phyloP scores from a whole-genome alignment of 768 basidiomycete genomes.

The Leccinum barrowsii region DNA sequence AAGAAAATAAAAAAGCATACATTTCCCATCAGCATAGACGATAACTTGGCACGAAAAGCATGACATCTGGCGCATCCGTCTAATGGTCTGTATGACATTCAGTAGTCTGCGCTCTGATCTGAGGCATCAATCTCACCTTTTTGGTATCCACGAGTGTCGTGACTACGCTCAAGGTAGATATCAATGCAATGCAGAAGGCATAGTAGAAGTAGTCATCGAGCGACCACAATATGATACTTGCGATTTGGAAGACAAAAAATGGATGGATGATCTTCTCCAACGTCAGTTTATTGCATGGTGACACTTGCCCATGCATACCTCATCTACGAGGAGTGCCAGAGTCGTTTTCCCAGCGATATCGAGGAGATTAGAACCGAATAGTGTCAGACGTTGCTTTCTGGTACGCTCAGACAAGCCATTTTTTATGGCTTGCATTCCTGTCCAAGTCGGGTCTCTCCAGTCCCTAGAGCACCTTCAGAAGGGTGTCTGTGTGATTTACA shows the following conservation, averaged over 20 bases:
- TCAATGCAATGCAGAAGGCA: constrained; percentile 93
- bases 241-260: constrained; percentile 98
- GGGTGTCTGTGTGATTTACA: neutral
- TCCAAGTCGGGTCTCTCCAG: constrained; percentile 85
- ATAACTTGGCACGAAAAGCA: constrained; percentile 76
- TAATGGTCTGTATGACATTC: constrained; percentile 61
- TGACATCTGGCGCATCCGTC: constrained; percentile 95
- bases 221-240: constrained; percentile 91
- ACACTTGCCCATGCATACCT: constrained; percentile 49
- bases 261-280: constrained; percentile 79
- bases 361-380: constrained; percentile 86
- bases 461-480: constrained; percentile 48
- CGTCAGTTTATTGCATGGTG: constrained; percentile 1
- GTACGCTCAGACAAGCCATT: constrained; percentile 54
- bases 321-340: constrained; percentile 76
- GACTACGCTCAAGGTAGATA: constrained; percentile 77
- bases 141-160: constrained; percentile 91
- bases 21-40: constrained; percentile 65
- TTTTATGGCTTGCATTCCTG: constrained; percentile 55
- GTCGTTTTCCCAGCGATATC: constrained; percentile 89
- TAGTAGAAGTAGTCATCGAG: constrained; percentile 97
- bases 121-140: constrained; percentile 48
- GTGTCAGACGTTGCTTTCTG: constrained; percentile 58
- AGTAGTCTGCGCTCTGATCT: neutral
- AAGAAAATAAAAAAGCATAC: constrained; percentile 41